Base-by-base conservation (phyloP, 495 filamentous ascomycete genomes). In the Lasiosphaeria ovina region DNA sequence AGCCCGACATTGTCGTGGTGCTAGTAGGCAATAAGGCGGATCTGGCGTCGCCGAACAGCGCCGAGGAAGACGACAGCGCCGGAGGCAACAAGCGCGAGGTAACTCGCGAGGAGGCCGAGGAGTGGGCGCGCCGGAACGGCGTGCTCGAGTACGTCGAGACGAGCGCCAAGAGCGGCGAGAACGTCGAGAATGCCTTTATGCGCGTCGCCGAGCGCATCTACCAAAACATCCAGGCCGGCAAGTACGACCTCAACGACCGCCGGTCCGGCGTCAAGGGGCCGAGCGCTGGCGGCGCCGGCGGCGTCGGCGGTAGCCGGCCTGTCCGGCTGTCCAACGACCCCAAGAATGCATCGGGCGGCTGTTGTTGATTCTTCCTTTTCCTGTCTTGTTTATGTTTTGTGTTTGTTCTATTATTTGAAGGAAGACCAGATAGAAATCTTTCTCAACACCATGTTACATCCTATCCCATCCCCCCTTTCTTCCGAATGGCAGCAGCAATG, bases 11-110 rank as follows among this genome's bases (percentile, higher is more conserved):
- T 63, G 88, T 96, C 14, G 89, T 98, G 1, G 88, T 98, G 31
- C 76, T 98, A 3, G 94, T 98, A 0, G 94, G 94, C 36, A 98
- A 98, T 76, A 98, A 98, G 71, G 82, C 82, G 24, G 94, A 98
- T 76, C 81, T 97, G 34, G 84, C 87, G 0, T 77, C 74, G 4
- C 68, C 76, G 8, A 50, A 60, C 24, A 24, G 24, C 24, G 24
- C 24, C 24, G 24, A 24, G 24, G 24, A 24, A 24, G 24, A 24
- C n/a, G 51, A 51, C 34, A 67, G 64, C 31, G 66, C 62, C 24
- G 79, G 78, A 11, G 35, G 76, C 59, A 89, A 88, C 65, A 85
- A 89, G 74, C 82, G 93, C 58, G 86, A 91, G 67, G 90, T 98
- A 1, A 87, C 89, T 1, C 75, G 72, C 42, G 78, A 86, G 51